phyloP scores from a whole-genome alignment of 2,329 filamentous ascomycete genomes.

The Ophiocordyceps camponoti-floridani region DNA sequence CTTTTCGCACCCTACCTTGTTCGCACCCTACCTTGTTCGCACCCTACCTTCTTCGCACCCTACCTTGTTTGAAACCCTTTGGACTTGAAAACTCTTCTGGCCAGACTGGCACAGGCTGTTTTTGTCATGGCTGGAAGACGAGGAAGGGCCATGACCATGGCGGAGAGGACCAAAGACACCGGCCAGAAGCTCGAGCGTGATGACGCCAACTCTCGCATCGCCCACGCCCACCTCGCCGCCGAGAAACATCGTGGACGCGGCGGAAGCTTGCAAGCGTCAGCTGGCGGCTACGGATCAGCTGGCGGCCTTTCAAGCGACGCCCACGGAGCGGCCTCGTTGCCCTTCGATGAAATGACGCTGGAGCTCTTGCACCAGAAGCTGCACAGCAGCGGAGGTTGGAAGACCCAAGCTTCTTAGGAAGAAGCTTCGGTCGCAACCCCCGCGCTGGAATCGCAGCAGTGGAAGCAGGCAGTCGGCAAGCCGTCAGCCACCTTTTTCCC shows the following conservation, averaged over 20 bases:
- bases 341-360: constrained; percentile 1
- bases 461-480: not conserved
- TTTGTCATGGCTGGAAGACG: constrained; percentile 1
- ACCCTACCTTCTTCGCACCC: not conserved
- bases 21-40: not conserved
- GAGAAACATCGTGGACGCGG: not conserved
- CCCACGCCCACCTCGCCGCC: not conserved
- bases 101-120: not conserved
- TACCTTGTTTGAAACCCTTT: not conserved
- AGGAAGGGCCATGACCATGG: not conserved
- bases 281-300: not conserved
- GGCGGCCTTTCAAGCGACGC: not conserved
- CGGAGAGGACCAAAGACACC: not conserved
- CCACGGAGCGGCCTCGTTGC: not conserved
- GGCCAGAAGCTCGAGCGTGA: constrained; percentile 1
- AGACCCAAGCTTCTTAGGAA: constrained; percentile 4
- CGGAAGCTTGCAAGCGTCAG: not conserved
- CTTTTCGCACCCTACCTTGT: not conserved
- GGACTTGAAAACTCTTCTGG: not conserved
- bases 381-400: constrained; percentile 1
- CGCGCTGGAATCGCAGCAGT: not conserved
- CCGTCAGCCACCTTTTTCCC: constrained; percentile 1
- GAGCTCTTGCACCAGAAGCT: constrained; percentile 2
- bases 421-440: constrained; percentile 1
- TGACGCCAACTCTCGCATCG: constrained; percentile 1